Conservation (phyloP, 1,139 yeast species). For the Meyerozyma smithsonii region DNA sequence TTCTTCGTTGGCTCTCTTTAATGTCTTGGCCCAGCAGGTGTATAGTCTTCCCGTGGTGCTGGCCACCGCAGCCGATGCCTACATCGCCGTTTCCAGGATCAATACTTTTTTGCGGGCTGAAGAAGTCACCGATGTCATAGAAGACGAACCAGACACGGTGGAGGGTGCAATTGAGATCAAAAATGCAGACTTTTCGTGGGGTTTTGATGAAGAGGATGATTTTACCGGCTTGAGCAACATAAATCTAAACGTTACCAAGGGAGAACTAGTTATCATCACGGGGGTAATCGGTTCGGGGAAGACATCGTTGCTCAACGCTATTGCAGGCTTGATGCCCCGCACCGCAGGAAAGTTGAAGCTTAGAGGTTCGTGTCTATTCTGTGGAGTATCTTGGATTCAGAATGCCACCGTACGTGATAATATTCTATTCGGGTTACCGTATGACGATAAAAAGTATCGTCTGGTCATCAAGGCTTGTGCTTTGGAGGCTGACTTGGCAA, state of each 20-base stretch:
- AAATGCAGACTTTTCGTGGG: constrained; percentile 33
- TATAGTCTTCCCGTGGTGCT: constrained; percentile 12
- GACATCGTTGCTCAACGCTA: constrained; percentile 33
- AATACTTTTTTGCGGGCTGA: constrained; percentile 9
- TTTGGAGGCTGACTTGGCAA: constrained; percentile 32
- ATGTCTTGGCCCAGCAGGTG: constrained; percentile 12
- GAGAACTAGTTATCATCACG: constrained; percentile 35
- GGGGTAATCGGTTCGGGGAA: constrained; percentile 42
- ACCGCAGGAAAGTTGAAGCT: constrained; percentile 22
- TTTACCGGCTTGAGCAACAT: constrained; percentile 28
- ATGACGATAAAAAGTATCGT: constrained; percentile 24
- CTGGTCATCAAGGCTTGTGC: constrained; percentile 34
- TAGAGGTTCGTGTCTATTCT: constrained; percentile 26
- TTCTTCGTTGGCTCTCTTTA: constrained; percentile 12
- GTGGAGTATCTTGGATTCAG: constrained; percentile 41
- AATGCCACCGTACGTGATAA: constrained; percentile 42
- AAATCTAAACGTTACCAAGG: constrained; percentile 22
- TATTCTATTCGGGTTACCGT: constrained; percentile 33
- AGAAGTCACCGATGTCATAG: constrained; percentile 7
- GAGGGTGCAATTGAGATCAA: constrained; percentile 18
- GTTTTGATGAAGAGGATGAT: constrained; percentile 7
- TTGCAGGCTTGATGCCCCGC: constrained; percentile 35
- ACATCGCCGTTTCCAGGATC: constrained; percentile 9
- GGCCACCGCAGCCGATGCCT: constrained; percentile 12
- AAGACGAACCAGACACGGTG: not conserved